These are phyloP conservation scores for Plicaturopsis crispa DNA, from an alignment of 768 basidiomycete genomes.

Conservation along the genomic window DNA sequence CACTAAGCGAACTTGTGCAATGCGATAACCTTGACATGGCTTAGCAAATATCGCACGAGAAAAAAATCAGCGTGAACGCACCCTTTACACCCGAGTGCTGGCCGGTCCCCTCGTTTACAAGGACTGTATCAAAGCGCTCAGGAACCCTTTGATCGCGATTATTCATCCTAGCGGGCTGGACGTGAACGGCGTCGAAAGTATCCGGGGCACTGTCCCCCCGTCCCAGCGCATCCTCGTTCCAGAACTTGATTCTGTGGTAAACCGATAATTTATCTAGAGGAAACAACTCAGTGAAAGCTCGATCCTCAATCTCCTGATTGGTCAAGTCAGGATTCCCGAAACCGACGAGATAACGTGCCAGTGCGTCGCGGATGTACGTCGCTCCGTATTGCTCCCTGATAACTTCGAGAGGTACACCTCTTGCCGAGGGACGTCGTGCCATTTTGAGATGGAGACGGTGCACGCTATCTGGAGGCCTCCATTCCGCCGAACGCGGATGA, in stretches of 20 bases:
- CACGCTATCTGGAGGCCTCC: not conserved
- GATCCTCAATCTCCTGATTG: not conserved
- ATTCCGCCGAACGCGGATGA: not conserved
- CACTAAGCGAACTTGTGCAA: not conserved
- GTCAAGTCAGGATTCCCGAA: slow-evolving; percentile 2
- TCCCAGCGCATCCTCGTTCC: slow-evolving; percentile 2
- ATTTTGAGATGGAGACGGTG: slow-evolving; percentile 6
- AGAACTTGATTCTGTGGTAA: slow-evolving; percentile 9
- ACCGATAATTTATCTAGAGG: slow-evolving; percentile 5
- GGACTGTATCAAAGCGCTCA: slow-evolving; percentile 27
- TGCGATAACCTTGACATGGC: not conserved
- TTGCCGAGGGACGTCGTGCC: slow-evolving; percentile 5
- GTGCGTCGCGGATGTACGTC: slow-evolving; percentile 4
- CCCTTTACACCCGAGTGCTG: slow-evolving; percentile 9
- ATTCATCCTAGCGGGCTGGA: slow-evolving; percentile 4
- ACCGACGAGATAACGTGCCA: slow-evolving; percentile 3
- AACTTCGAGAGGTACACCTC: slow-evolving; percentile 2
- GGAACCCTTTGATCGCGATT: slow-evolving; percentile 9
- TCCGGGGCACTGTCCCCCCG: not conserved
- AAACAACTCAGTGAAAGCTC: not conserved
- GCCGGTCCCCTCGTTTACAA: slow-evolving; percentile 13
- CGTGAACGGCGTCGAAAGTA: not conserved
- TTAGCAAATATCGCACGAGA: too few species aligned
- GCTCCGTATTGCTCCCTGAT: slow-evolving; percentile 5
- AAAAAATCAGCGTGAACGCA: too few species aligned